A percentile compares a stretch with the other conserved stretches of the same genome.
These are phyloP conservation scores for Alternaria longipes DNA, from an alignment of 2,329 filamentous ascomycete genomes.

Conservation along the genomic window DNA sequence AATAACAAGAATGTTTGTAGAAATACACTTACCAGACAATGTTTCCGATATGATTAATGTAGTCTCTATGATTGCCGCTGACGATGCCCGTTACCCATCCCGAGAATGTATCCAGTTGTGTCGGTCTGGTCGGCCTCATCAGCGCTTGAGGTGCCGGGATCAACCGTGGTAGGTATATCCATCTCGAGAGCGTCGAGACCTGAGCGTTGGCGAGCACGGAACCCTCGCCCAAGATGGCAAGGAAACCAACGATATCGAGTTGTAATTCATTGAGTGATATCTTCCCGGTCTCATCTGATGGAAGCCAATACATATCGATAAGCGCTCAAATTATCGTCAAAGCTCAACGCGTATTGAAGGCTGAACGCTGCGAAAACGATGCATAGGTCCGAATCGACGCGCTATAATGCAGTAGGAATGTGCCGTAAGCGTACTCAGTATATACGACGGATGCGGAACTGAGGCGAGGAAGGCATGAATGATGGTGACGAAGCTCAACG, in stretches of 20 bases:
- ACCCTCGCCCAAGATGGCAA: constrained; percentile 63
- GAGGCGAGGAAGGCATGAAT: constrained; percentile 3
- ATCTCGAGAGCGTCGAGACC: constrained; percentile 59
- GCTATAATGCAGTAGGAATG: constrained; percentile 9
- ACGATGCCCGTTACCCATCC: constrained; percentile 57
- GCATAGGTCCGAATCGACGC: constrained; percentile 31
- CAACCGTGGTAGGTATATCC: constrained; percentile 60
- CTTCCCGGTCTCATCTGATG: constrained; percentile 31
- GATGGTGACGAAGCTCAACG: constrained; percentile 29
- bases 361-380: constrained; percentile 22
- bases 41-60: constrained; percentile 60
- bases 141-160: constrained; percentile 62
- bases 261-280: constrained; percentile 53
- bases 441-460: constrained; percentile 27
- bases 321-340: constrained; percentile 6
- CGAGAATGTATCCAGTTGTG: constrained; percentile 51
- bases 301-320: constrained; percentile 50
- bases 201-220: constrained; percentile 61
- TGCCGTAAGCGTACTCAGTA: constrained; percentile 16
- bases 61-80: constrained; percentile 58
- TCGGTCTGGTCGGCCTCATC: constrained; percentile 56
- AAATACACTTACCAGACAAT: constrained; percentile 52
- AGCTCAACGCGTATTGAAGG: constrained; percentile 16
- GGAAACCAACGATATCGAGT: constrained; percentile 65
- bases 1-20: neutral